phyloP scores from a whole-genome alignment of 2,329 filamentous ascomycete species.

The Phaeosphaeriaceae sp. region DNA sequence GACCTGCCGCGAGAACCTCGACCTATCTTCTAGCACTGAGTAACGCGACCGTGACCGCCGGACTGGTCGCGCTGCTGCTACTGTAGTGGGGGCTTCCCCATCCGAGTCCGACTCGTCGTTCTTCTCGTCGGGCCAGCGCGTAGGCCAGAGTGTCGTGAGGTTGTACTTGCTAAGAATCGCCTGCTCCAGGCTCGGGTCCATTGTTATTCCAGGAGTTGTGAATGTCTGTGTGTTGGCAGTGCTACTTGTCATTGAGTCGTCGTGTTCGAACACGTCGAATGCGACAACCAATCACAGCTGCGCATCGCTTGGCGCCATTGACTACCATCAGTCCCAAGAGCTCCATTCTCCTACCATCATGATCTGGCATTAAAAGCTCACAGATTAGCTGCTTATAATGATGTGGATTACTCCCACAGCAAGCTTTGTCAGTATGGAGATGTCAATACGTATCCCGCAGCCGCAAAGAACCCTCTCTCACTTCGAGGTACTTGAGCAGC shows the following conservation, averaged over 20 bases:
- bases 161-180: slow-evolving; percentile 90
- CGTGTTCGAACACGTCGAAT: slow-evolving; percentile 23
- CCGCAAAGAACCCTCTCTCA: too few species aligned
- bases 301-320: slow-evolving; percentile 12
- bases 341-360: too few species aligned
- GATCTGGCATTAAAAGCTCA: too few species aligned
- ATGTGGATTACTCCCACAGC: too few species aligned
- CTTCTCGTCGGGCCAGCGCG: slow-evolving; percentile 85
- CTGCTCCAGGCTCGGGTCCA: slow-evolving; percentile 60
- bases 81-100: slow-evolving; percentile 57
- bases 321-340: too few species aligned
- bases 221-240: neutral
- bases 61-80: slow-evolving; percentile 28
- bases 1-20: slow-evolving; percentile 72
- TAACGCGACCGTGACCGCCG: slow-evolving; percentile 77
- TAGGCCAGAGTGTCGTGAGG: slow-evolving; percentile 77
- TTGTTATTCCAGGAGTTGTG: slow-evolving; percentile 14
- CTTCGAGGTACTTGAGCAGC: too few species aligned
- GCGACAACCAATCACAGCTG: slow-evolving; percentile 32
- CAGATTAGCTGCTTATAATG: too few species aligned
- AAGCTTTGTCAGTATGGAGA: too few species aligned
- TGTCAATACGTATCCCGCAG: too few species aligned
- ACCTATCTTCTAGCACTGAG: slow-evolving; percentile 79
- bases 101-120: slow-evolving; percentile 66
- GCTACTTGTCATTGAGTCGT: neutral